A percentile compares a stretch with the other conserved stretches of the same genome.
Evolutionary conservation across 2,329 filamentous ascomycete genomes (phyloP).

Genomic region (Pseudodiploospora longispora): DNA sequence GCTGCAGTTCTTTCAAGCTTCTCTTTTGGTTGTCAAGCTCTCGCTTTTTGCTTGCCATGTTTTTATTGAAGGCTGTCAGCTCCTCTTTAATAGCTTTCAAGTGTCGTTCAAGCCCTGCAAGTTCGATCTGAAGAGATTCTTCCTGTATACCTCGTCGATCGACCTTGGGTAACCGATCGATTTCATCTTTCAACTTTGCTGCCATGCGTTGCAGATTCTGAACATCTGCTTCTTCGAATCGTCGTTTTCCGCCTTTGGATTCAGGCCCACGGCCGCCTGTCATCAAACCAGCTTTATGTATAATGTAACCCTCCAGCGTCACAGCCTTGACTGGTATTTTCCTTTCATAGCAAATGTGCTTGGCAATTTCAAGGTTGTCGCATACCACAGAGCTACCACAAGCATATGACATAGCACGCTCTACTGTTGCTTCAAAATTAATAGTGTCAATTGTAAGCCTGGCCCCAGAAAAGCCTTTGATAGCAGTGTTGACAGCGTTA

Average conservation of each 20-base stretch:
- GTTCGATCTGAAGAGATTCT: constrained; percentile 70
- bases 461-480: constrained; percentile 82
- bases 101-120: constrained; percentile 71
- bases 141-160: constrained; percentile 71
- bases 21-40: constrained; percentile 66
- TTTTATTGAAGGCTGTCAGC: constrained; percentile 68
- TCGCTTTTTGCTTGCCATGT: constrained; percentile 74
- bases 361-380: constrained; percentile 77
- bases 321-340: constrained; percentile 89
- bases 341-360: constrained; percentile 79
- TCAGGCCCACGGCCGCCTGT: constrained; percentile 82
- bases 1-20: constrained; percentile 67
- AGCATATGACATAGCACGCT: constrained; percentile 89
- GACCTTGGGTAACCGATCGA: constrained; percentile 70
- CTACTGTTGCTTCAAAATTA: constrained; percentile 80
- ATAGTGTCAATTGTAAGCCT: constrained; percentile 92
- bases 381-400: constrained; percentile 94
- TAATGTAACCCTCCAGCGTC: constrained; percentile 88
- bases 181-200: constrained; percentile 67
- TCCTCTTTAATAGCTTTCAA: constrained; percentile 67
- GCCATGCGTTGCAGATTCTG: constrained; percentile 73
- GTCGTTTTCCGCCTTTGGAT: constrained; percentile 64
- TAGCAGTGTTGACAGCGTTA: constrained; percentile 76
- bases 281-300: constrained; percentile 94
- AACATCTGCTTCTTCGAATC: constrained; percentile 85